A percentile compares a stretch with the other conserved stretches of the same genome.
These are phyloP conservation scores for Liriodendron chinense DNA, from an alignment of 164 flowering plant genomes.

Conservation along the genomic window DNA sequence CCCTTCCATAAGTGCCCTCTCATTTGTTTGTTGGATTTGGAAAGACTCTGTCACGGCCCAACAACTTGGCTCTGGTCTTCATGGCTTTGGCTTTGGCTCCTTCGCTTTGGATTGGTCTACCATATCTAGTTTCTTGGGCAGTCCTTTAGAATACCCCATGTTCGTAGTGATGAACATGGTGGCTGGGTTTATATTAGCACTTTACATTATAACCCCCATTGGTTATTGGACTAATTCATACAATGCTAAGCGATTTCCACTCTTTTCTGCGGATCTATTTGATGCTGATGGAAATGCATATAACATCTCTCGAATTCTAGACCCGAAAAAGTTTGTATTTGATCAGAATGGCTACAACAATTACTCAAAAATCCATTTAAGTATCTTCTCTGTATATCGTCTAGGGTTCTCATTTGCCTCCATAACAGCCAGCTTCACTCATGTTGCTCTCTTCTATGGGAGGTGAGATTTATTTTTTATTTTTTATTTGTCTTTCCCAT, in stretches of 20 bases:
- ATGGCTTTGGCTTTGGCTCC: slow-evolving; percentile 2
- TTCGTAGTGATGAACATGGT: neutral
- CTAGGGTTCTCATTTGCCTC: neutral
- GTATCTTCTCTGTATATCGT: neutral
- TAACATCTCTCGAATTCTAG: neutral
- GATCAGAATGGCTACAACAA: neutral
- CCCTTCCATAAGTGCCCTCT: neutral
- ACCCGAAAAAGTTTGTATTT: neutral
- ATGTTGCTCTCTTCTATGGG: too few species aligned
- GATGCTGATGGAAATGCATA: neutral
- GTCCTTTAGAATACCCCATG: neutral
- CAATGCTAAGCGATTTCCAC: neutral
- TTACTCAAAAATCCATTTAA: neutral
- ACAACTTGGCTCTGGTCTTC: neutral
- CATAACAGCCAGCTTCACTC: too few species aligned
- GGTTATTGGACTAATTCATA: neutral
- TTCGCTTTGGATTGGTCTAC: neutral
- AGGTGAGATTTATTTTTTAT: too few species aligned
- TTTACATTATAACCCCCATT: neutral
- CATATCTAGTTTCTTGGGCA: neutral
- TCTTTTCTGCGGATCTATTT: neutral
- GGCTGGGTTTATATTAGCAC: neutral
- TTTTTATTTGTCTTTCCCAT: too few species aligned
- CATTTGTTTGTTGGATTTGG: slow-evolving; percentile 6
- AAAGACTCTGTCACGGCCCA: slow-evolving; percentile 2